A percentile compares a stretch with the other conserved stretches of the same genome.
Evolutionary conservation across 2,329 filamentous ascomycete genomes (phyloP).

Genomic region (Aspergillus pseudonomiae): DNA sequence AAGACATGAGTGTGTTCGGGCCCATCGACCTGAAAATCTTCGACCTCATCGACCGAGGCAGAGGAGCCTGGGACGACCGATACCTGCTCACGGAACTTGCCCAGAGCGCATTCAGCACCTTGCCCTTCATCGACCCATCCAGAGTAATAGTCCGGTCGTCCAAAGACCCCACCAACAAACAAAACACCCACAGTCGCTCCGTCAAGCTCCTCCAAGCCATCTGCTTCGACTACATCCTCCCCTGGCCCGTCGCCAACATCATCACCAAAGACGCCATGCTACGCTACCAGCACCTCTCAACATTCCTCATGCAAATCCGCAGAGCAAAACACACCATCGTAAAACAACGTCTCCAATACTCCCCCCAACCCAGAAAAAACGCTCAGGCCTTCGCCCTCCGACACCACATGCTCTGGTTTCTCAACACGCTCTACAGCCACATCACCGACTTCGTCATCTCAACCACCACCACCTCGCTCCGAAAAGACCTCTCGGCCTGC

Average conservation of each 20-base stretch:
- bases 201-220: constrained; percentile 66
- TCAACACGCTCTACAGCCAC: constrained; percentile 73
- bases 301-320: constrained; percentile 75
- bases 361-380: constrained; percentile 43
- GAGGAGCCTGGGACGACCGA: constrained; percentile 73
- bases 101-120: constrained; percentile 67
- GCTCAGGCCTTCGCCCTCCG: constrained; percentile 55
- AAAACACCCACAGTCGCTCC: constrained; percentile 57
- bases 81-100: constrained; percentile 79
- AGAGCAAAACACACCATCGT: constrained; percentile 70
- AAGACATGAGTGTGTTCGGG: constrained; percentile 70
- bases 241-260: constrained; percentile 70
- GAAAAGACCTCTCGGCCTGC: constrained; percentile 59
- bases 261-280: constrained; percentile 66
- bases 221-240: constrained; percentile 68
- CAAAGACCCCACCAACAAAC: constrained; percentile 44
- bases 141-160: constrained; percentile 63
- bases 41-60: constrained; percentile 67
- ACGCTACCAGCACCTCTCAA: constrained; percentile 73
- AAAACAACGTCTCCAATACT: constrained; percentile 46
- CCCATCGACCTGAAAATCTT: constrained; percentile 72
- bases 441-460: constrained; percentile 72
- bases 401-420: constrained; percentile 76
- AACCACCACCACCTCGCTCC: constrained; percentile 61
- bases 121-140: constrained; percentile 59